A percentile compares a stretch with the other conserved stretches of the same genome.
These are phyloP conservation scores for Entoloma clypeatum DNA, from an alignment of 1,284 basidiomycete species.

Conservation along the genomic window DNA sequence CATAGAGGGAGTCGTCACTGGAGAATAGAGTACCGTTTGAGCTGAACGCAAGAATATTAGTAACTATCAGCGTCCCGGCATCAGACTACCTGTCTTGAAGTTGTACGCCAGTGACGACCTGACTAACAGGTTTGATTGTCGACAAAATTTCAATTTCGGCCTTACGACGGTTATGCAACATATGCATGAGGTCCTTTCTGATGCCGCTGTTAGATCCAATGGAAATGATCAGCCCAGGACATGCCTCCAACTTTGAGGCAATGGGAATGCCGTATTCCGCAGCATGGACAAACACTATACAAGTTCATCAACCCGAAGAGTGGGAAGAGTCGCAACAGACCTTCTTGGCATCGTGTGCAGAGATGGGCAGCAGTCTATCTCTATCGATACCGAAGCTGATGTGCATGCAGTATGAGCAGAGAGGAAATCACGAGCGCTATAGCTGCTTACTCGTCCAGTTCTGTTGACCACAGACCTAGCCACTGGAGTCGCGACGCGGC, in stretches of 20 bases:
- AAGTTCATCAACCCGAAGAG: slow-evolving; percentile 4
- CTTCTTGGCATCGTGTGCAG: slow-evolving; percentile 71
- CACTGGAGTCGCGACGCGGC: slow-evolving; percentile 68
- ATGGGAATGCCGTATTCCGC: slow-evolving; percentile 31
- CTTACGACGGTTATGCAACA: slow-evolving; percentile 77
- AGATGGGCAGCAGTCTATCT: slow-evolving; percentile 67
- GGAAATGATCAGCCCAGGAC: slow-evolving; percentile 23
- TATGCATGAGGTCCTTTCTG: slow-evolving; percentile 74
- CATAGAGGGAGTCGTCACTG: background rate
- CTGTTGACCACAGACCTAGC: slow-evolving; percentile 74
- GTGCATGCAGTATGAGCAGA: slow-evolving; percentile 5
- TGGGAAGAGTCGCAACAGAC: slow-evolving; percentile 29
- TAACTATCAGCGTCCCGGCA: background rate
- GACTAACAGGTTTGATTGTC: slow-evolving; percentile 11
- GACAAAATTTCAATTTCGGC: slow-evolving; percentile 84
- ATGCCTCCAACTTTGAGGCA: slow-evolving; percentile 74
- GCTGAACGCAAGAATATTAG: too few relatives aligned
- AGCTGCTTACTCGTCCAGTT: slow-evolving; percentile 50
- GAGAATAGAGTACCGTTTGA: background rate
- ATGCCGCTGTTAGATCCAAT: background rate
- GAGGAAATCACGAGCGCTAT: slow-evolving; percentile 1
- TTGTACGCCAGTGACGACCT: slow-evolving; percentile 4
- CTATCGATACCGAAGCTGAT: slow-evolving; percentile 56
- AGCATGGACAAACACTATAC: slow-evolving; percentile 69
- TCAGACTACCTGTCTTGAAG: background rate